Conservation (phyloP, 495 filamentous ascomycete genomes). For the Filosporella fistucella region DNA sequence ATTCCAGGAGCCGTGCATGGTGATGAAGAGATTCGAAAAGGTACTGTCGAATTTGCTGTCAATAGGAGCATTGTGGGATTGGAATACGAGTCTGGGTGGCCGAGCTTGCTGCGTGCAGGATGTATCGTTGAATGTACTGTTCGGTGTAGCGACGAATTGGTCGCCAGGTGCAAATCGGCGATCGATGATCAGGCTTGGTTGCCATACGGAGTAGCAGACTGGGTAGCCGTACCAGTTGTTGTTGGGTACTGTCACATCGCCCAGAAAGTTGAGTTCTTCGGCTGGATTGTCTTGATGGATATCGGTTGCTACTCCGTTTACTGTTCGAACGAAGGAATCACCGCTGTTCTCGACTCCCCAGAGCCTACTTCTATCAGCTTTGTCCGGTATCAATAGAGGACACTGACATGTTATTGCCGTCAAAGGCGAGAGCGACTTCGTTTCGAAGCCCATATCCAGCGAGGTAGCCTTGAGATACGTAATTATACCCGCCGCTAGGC, state of each 20-base stretch:
- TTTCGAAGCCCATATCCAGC: conserved; percentile 71
- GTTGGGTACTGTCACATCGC: conserved; percentile 44
- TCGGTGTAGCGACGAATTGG: conserved; percentile 43
- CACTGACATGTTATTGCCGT: conserved; percentile 18
- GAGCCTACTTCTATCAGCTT: conserved; percentile 40
- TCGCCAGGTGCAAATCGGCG: conserved; percentile 36
- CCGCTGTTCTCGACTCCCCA: conserved; percentile 69
- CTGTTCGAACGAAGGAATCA: too few relatives aligned
- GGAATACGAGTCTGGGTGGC: conserved; percentile 46
- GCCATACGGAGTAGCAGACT: conserved; percentile 58
- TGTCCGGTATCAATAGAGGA: background rate
- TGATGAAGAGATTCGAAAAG: conserved; percentile 36
- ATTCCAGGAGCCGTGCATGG: conserved; percentile 55
- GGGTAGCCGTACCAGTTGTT: conserved; percentile 55
- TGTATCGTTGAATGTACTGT: conserved; percentile 38
- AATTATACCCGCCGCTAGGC: conserved; percentile 32
- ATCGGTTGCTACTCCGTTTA: conserved; percentile 43
- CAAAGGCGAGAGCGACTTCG: conserved; percentile 59
- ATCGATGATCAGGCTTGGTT: conserved; percentile 38
- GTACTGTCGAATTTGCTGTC: conserved; percentile 46
- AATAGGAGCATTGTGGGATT: conserved; percentile 54
- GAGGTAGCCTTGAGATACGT: conserved; percentile 42
- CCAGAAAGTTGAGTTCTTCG: conserved; percentile 69
- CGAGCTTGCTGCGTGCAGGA: conserved; percentile 35
- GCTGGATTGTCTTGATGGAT: conserved; percentile 66